Conservation (phyloP, 2,329 filamentous ascomycete genomes). For the Dactylella cylindrospora region DNA sequence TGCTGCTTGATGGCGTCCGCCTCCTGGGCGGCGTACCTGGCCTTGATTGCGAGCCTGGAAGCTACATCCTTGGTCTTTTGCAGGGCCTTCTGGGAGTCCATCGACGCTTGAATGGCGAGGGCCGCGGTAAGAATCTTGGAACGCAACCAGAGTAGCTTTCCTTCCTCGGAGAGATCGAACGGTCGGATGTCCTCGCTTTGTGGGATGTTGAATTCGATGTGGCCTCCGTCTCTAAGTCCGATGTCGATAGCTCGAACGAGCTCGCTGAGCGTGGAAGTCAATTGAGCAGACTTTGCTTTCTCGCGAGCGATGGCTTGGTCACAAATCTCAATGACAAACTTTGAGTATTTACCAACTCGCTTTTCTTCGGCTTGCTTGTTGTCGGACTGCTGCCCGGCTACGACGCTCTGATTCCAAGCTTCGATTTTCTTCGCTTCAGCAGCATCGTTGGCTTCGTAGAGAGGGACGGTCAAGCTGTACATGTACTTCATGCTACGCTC, state of each 20-base stretch:
- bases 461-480: slow-evolving; percentile 35
- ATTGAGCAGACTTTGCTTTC: slow-evolving; percentile 15
- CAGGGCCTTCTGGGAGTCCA: slow-evolving; percentile 42
- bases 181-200: slow-evolving; percentile 30
- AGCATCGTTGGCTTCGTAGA: slow-evolving; percentile 38
- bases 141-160: slow-evolving; percentile 32
- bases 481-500: slow-evolving; percentile 43
- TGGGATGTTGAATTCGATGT: slow-evolving; percentile 32
- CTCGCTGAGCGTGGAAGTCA: slow-evolving; percentile 20
- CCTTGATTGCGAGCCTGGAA: slow-evolving; percentile 29
- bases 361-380: slow-evolving; percentile 38
- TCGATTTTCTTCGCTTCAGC: slow-evolving; percentile 42
- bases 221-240: slow-evolving; percentile 27
- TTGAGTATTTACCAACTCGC: slow-evolving; percentile 32
- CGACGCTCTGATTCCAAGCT: slow-evolving; percentile 39
- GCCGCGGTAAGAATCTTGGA: slow-evolving; percentile 33
- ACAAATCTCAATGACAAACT: slow-evolving; percentile 31
- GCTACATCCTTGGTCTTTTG: slow-evolving; percentile 42
- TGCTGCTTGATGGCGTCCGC: slow-evolving; percentile 34
- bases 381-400: slow-evolving; percentile 31
- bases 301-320: slow-evolving; percentile 32
- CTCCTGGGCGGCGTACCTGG: slow-evolving; percentile 34
- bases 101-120: slow-evolving; percentile 35
- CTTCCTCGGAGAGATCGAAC: slow-evolving; percentile 33
- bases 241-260: slow-evolving; percentile 18